Conservation (phyloP, 306 rosid species). For the Cucumis sativus region DNA sequence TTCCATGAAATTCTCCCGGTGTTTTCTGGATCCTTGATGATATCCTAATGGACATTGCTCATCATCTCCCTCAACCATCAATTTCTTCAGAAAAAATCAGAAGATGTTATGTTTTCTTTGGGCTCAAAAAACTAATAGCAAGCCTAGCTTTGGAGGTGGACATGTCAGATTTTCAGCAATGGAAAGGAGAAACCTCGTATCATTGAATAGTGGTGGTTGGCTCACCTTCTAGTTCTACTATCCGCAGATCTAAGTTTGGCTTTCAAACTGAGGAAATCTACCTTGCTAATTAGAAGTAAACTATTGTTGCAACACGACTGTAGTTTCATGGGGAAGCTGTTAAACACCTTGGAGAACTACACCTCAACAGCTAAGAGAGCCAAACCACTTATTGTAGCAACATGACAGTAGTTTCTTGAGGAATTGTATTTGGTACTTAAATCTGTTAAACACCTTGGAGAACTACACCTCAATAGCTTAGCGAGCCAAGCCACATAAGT, state of each 20-base stretch:
- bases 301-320: too few species aligned
- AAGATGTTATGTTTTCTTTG: neutral
- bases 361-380: too few species aligned
- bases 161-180: neutral
- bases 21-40: neutral
- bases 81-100: neutral
- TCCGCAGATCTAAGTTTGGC: neutral
- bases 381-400: neutral
- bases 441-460: too few species aligned
- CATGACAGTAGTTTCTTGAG: neutral
- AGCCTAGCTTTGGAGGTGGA: neutral
- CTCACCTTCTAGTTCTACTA: neutral
- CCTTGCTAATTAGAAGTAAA: neutral
- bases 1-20: neutral
- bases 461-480: too few species aligned
- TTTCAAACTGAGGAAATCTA: neutral
- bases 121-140: neutral
- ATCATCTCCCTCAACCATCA: neutral
- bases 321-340: too few species aligned
- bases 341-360: too few species aligned
- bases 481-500: too few species aligned
- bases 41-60: neutral
- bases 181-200: neutral
- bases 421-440: neutral
- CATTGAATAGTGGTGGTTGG: neutral